Percentiles rank a stretch among this genome's conserved stretches.
phyloP scores from a whole-genome alignment of 306 rosid genomes.

The Vachellia collinsii region DNA sequence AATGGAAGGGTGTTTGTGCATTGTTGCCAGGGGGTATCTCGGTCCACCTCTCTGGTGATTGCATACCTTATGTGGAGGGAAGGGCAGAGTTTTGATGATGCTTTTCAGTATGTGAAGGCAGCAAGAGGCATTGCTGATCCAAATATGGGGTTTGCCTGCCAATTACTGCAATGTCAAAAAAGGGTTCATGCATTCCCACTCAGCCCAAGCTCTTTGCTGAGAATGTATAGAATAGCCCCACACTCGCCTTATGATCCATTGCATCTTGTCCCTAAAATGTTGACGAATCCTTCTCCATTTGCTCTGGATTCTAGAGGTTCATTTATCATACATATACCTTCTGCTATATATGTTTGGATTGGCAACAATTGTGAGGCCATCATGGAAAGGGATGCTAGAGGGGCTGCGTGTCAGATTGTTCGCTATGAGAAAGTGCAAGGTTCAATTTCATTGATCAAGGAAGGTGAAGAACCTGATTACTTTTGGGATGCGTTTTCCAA shows the following conservation, averaged over 20 bases:
- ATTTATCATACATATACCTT: constrained; percentile 76
- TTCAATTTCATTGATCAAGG: constrained; percentile 64
- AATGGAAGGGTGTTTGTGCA: constrained; percentile 96
- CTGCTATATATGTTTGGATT: constrained; percentile 91
- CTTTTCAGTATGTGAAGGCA: constrained; percentile 98
- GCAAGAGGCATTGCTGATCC: constrained; percentile 99
- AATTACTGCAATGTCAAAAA: constrained; percentile 94
- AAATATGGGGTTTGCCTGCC: constrained; percentile 99
- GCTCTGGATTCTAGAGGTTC: constrained; percentile 98
- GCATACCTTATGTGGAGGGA: constrained; percentile 99
- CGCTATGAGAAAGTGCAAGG: constrained; percentile 95
- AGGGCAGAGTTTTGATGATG: constrained; percentile 99
- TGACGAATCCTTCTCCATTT: constrained; percentile 68
- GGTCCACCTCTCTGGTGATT: constrained; percentile 96
- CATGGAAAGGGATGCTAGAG: constrained; percentile 98
- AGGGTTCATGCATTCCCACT: constrained; percentile 97
- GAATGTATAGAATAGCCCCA: constrained; percentile 93
- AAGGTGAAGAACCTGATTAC: constrained; percentile 75
- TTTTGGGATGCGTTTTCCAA: constrained; percentile 87
- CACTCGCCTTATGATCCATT: constrained; percentile 97
- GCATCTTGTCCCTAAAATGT: constrained; percentile 98
- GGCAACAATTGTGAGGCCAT: constrained; percentile 81
- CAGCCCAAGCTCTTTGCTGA: constrained; percentile 95
- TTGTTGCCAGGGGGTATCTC: constrained; percentile 98
- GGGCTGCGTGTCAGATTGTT: constrained; percentile 92